Evolutionary conservation across 768 basidiomycete species (phyloP).

Genomic region (Hericium rajendrae): DNA sequence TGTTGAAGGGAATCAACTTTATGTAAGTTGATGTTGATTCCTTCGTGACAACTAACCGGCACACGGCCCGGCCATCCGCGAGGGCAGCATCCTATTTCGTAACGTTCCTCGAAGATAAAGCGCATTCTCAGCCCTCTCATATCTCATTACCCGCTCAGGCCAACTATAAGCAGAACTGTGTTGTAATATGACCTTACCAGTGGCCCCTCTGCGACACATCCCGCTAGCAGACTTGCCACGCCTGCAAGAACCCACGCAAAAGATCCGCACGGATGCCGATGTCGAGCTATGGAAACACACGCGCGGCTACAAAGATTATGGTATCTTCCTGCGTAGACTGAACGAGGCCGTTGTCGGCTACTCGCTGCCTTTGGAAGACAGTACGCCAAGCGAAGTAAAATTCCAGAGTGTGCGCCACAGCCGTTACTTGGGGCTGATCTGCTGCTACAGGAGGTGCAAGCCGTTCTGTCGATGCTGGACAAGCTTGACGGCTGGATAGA

Average conservation of each 20-base stretch:
- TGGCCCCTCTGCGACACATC: not conserved
- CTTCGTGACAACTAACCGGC: too few relatives aligned
- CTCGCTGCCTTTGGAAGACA: conserved; percentile 33
- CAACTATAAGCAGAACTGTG: too few relatives aligned
- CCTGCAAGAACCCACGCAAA: conserved; percentile 33
- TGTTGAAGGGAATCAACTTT: too few relatives aligned
- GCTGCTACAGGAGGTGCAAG: not conserved
- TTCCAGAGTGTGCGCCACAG: not conserved
- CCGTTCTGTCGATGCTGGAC: conserved; percentile 48
- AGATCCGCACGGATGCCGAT: conserved; percentile 66
- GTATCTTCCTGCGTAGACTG: conserved; percentile 64
- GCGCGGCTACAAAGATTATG: conserved; percentile 64
- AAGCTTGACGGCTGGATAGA: conserved; percentile 67
- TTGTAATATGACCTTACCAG: not conserved
- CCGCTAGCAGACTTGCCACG: not conserved
- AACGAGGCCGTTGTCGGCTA: conserved; percentile 70
- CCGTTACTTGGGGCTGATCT: not conserved
- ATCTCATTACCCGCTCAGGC: too few relatives aligned
- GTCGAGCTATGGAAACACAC: conserved; percentile 65
- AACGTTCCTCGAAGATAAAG: too few relatives aligned
- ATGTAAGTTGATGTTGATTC: too few relatives aligned
- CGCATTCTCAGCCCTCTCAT: too few relatives aligned
- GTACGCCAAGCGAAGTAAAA: conserved; percentile 18
- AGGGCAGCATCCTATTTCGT: too few relatives aligned
- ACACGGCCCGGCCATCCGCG: too few relatives aligned